phyloP scores from a whole-genome alignment of 2,329 filamentous ascomycete genomes.

The Trichothecium roseum region DNA sequence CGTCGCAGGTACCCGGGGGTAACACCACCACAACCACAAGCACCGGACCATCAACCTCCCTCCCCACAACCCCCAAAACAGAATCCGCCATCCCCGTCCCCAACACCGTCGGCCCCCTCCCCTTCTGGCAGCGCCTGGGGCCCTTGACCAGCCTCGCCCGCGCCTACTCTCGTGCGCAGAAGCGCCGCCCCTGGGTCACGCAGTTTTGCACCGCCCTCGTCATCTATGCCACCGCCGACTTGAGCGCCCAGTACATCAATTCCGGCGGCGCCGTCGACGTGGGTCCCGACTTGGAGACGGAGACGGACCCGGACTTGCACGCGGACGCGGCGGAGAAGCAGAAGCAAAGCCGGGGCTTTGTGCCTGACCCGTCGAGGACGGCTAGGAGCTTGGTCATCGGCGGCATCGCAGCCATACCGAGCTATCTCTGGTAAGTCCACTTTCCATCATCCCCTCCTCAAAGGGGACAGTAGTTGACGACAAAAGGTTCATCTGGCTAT shows the following conservation, averaged over 20 bases:
- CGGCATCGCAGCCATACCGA: conserved; percentile 61
- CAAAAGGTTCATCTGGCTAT: conserved; percentile 66
- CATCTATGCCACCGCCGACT: conserved; percentile 69
- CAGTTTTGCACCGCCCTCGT: conserved; percentile 67
- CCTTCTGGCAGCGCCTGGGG: conserved; percentile 47
- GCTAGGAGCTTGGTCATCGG: conserved; percentile 66
- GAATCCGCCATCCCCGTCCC: conserved; percentile 5
- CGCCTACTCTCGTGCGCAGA: conserved; percentile 62
- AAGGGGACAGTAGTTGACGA: background rate
- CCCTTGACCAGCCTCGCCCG: conserved; percentile 42
- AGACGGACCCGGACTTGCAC: too few relatives aligned
- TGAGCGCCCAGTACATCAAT: conserved; percentile 63
- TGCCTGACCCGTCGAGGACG: conserved; percentile 17
- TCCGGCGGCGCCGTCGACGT: conserved; percentile 24
- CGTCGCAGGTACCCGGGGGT: too few relatives aligned
- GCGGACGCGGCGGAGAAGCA: too few relatives aligned
- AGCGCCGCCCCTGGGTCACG: conserved; percentile 63
- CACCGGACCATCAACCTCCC: too few relatives aligned
- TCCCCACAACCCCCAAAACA: background rate
- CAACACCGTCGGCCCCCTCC: conserved; percentile 7
- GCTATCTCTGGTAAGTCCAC: conserved; percentile 62
- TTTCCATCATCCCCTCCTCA: too few relatives aligned
- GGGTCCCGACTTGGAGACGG: conserved; percentile 59
- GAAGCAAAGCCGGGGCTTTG: too few relatives aligned
- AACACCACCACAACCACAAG: too few relatives aligned